phyloP scores from a whole-genome alignment of 2,329 filamentous ascomycete genomes.

The Cordyceps farinosa region DNA sequence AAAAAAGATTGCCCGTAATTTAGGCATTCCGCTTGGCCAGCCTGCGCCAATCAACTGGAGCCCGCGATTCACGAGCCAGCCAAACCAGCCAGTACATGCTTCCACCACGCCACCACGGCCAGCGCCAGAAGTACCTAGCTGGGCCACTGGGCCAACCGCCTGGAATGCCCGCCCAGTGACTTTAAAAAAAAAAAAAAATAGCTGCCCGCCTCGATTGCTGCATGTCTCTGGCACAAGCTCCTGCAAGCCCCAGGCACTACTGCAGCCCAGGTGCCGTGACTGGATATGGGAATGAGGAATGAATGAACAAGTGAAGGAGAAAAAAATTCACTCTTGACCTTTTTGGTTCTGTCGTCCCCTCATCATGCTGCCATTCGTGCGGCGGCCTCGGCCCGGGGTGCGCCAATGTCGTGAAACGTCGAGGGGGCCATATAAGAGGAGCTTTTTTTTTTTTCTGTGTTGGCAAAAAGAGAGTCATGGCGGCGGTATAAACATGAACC shows the following conservation, averaged over 20 bases:
- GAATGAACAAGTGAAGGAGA: background rate
- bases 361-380: background rate
- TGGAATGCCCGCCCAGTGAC: constrained; percentile 3
- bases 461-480: background rate
- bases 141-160: background rate
- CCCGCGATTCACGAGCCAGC: background rate
- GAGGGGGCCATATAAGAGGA: constrained; percentile 1
- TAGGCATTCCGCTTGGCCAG: too few relatives aligned
- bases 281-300: background rate
- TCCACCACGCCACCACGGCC: background rate
- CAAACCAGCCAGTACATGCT: background rate
- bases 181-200: background rate
- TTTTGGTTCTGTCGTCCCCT: background rate
- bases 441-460: background rate
- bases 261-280: constrained; percentile 12
- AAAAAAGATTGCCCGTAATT: too few relatives aligned
- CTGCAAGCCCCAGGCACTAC: constrained; percentile 13
- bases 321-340: background rate
- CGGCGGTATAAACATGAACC: background rate
- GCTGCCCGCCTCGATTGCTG: constrained; percentile 8
- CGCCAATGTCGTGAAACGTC: constrained; percentile 7
- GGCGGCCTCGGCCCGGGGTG: constrained; percentile 1
- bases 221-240: constrained; percentile 14
- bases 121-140: background rate
- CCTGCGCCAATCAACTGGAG: too few relatives aligned